Base-by-base conservation (phyloP, 257 asterid species). In the Buddleja alternifolia region DNA sequence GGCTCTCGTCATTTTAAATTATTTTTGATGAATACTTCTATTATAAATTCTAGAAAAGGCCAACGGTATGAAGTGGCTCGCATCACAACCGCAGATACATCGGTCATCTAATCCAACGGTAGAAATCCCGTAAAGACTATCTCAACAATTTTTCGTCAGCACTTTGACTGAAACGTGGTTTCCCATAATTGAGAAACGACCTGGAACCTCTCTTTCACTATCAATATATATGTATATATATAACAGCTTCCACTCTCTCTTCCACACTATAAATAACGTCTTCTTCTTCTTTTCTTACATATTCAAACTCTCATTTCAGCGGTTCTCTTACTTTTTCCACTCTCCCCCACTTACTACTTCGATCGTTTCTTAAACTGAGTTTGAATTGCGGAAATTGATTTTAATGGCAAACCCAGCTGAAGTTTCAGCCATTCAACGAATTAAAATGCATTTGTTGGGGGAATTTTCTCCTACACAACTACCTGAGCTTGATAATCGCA, bases 361-460 rank as follows among this genome's bases (percentile, higher is more conserved):
- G 1, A 11, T 14, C 17, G 10, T 21, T 42, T 19, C 12, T 45
- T 57, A 23, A 15, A 44, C 40, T 66, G 4, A 14, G 3, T 44
- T 52, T 10, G 32, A 56, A 8, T 41, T 16, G 15, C 6, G 7
- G 44, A 29, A 32, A 24, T 37, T 51, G 19, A 10, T 41, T 34
- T 23, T 25, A 3, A 80, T 80, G 77, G 74, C 66, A 34, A 58
- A 48, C 24, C 61, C 25, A 16, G 71, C 16, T 40, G 81, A 80
- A 53, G 53, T 51, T 69, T 75, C 84, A 6, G 74, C 79, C 10
- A 63, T 80, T 46, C 77, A 80, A 57, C 60, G 63, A 59, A 82
- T 82, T 58, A 59, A 75, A 60, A 69, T 71, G 71, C 87, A 82
- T 65, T 82, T 82, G 10, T 48, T 82, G 24, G 82, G 84, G 0